Percentiles rank a stretch among this genome's conserved stretches.
Evolutionary conservation across 228 moss, liverwort and hornwort species (phyloP).

Genomic region (Sphagnum fallax): DNA sequence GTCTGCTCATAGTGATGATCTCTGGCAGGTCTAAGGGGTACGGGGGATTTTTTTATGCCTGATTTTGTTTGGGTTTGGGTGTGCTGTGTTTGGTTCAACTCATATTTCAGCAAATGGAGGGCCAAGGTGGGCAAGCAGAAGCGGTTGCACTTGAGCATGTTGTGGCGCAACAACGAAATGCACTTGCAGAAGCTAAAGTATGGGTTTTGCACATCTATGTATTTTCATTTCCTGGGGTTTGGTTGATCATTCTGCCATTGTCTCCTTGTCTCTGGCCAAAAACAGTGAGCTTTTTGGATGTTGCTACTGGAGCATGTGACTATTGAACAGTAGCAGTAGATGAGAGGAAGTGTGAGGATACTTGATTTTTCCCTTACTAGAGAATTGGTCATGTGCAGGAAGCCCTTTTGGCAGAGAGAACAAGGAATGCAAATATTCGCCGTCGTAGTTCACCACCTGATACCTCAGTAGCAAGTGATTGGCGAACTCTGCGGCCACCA

Average conservation of each 20-base stretch:
- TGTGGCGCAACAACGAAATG: conserved; percentile 66
- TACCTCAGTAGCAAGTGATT: conserved; percentile 43
- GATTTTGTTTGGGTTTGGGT: background rate
- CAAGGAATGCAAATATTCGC: conserved; percentile 63
- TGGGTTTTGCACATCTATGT: background rate
- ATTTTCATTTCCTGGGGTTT: background rate
- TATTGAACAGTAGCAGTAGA: background rate
- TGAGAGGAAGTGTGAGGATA: background rate
- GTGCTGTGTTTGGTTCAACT: conserved; percentile 9
- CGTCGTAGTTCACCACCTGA: conserved; percentile 65
- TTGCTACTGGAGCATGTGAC: background rate
- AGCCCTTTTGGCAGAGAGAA: conserved; percentile 61
- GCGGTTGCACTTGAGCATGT: conserved; percentile 64
- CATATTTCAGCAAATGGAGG: conserved; percentile 48
- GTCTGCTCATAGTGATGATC: background rate
- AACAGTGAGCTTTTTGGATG: background rate
- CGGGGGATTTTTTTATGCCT: background rate
- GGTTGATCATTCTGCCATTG: background rate
- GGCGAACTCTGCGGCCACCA: conserved; percentile 81
- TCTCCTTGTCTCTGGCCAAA: background rate
- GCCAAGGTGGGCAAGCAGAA: conserved; percentile 56
- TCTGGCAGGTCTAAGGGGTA: background rate
- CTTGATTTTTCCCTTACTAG: background rate
- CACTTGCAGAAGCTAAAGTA: conserved; percentile 88
- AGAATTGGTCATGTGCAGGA: conserved; percentile 29